These are phyloP conservation scores for Ophiostoma sp. DNA, from an alignment of 2,329 filamentous ascomycete genomes.

Conservation along the genomic window DNA sequence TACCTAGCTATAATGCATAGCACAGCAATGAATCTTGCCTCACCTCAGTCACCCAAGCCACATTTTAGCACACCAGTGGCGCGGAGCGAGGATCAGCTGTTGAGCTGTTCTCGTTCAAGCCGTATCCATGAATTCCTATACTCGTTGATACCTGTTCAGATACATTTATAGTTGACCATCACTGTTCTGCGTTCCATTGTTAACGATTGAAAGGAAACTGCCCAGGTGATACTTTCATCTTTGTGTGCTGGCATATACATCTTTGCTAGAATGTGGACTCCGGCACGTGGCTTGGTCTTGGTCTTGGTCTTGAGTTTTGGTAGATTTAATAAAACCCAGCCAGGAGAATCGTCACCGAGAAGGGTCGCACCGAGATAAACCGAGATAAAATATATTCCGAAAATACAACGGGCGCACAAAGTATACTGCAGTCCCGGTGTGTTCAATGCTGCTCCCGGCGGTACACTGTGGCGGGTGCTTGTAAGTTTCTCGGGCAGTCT, in stretches of 20 bases:
- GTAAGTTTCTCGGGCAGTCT: neutral
- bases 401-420: slow-evolving; percentile 3
- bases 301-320: neutral
- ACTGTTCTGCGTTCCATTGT: neutral
- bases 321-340: neutral
- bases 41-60: slow-evolving; percentile 14
- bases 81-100: neutral
- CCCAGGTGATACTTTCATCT: neutral
- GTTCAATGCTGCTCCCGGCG: neutral
- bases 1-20: neutral
- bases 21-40: neutral
- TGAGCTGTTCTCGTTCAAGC: neutral
- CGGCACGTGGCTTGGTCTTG: slow-evolving; percentile 9
- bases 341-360: slow-evolving; percentile 4
- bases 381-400: neutral
- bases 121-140: neutral
- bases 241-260: slow-evolving; percentile 1
- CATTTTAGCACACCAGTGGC: neutral
- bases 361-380: neutral
- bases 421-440: neutral
- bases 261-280: neutral
- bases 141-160: neutral
- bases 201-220: neutral
- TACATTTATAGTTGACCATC: neutral
- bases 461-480: neutral